A percentile compares a stretch with the other conserved stretches of the same genome.
Evolutionary conservation across 176 grass and related monocot species (phyloP).

Genomic region (Oryza officinalis): DNA sequence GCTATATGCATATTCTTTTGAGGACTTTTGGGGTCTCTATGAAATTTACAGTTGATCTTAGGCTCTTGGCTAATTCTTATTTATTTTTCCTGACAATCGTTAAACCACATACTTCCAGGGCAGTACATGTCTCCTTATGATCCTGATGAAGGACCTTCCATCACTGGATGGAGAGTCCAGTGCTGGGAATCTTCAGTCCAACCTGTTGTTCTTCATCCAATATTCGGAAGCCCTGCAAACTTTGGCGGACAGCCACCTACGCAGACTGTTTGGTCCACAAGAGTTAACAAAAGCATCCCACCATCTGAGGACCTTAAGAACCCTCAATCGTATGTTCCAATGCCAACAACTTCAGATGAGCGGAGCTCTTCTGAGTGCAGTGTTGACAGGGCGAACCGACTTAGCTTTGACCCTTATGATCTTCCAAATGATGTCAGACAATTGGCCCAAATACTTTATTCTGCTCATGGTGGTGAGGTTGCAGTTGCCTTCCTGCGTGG

Average conservation of each 20-base stretch:
- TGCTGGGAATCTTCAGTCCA: conserved; percentile 97
- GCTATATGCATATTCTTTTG: neutral
- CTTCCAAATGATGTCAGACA: conserved; percentile 97
- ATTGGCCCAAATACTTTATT: conserved; percentile 95
- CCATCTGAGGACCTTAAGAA: conserved; percentile 93
- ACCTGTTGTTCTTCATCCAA: conserved; percentile 98
- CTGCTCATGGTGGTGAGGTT: conserved; percentile 91
- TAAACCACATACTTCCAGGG: conserved; percentile 52
- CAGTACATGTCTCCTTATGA: conserved; percentile 99
- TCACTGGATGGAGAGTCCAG: conserved; percentile 97
- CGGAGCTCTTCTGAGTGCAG: conserved; percentile 94
- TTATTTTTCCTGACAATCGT: conserved; percentile 19
- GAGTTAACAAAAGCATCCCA: conserved; percentile 93
- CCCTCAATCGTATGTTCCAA: conserved; percentile 68
- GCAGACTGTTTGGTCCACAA: conserved; percentile 97
- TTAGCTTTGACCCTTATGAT: conserved; percentile 97
- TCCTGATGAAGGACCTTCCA: conserved; percentile 98
- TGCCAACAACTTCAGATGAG: conserved; percentile 75
- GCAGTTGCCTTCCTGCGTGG: conserved; percentile 90
- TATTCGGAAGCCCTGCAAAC: conserved; percentile 87
- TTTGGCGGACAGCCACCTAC: conserved; percentile 84
- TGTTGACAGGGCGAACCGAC: conserved; percentile 80
- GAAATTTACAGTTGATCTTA: neutral
- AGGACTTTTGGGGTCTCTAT: neutral
- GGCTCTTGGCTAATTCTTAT: conserved; percentile 1